phyloP scores from a whole-genome alignment of 2,329 filamentous ascomycete genomes.

The Massarina eburnea region DNA sequence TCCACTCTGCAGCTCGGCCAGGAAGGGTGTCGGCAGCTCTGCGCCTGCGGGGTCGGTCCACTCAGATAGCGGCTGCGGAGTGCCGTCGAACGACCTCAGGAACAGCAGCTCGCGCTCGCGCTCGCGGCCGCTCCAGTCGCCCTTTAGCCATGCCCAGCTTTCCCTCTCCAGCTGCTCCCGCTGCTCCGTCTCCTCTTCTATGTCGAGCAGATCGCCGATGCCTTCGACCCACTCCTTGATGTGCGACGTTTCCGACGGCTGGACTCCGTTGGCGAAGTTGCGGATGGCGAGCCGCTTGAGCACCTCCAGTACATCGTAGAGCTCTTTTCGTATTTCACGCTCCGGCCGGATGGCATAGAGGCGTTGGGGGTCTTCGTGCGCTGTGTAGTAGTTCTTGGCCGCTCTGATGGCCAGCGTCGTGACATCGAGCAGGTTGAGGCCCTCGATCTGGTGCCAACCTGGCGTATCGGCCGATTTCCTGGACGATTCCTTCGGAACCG shows the following conservation, averaged over 20 bases:
- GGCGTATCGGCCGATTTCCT: constrained; percentile 47
- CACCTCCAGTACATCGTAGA: constrained; percentile 85
- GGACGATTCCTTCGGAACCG: constrained; percentile 8
- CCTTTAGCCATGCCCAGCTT: constrained; percentile 77
- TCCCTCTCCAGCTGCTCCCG: constrained; percentile 71
- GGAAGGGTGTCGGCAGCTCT: constrained; percentile 69
- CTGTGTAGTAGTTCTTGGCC: constrained; percentile 94
- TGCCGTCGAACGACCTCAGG: constrained; percentile 70
- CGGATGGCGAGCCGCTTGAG: constrained; percentile 88
- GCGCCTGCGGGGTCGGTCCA: constrained; percentile 63
- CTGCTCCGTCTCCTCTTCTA: constrained; percentile 76
- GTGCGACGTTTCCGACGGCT: constrained; percentile 71
- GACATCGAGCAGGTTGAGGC: constrained; percentile 87
- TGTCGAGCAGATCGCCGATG: constrained; percentile 73
- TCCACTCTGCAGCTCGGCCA: constrained; percentile 74
- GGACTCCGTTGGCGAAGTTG: constrained; percentile 81
- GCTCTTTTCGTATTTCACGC: constrained; percentile 77
- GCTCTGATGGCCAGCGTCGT: constrained; percentile 94
- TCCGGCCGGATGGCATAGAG: constrained; percentile 87
- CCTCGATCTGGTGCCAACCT: constrained; percentile 84
- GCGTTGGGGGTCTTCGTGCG: constrained; percentile 83
- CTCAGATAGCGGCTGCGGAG: constrained; percentile 61
- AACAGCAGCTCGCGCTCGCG: constrained; percentile 80
- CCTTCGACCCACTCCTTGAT: constrained; percentile 79
- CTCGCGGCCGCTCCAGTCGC: constrained; percentile 73